Conservation (phyloP, 441 rosid genomes). For the Theobroma grandiflorum region DNA sequence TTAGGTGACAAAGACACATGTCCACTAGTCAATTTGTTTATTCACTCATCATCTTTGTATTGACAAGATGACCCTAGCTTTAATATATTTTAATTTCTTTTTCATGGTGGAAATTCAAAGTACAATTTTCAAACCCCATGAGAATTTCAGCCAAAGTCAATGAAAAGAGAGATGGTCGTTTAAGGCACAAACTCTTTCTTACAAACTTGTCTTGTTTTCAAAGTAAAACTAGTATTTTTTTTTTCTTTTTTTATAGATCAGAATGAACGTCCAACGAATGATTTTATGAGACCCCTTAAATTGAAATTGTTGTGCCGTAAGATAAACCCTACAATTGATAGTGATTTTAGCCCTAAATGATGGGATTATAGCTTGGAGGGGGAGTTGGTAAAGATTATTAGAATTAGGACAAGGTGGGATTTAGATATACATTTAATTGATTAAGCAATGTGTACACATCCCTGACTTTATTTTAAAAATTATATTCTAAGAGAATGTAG, state of each 20-base stretch:
- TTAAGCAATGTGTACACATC: slow-evolving; percentile 4
- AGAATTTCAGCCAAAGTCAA: slow-evolving; percentile 40
- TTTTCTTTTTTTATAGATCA: too few relatives aligned
- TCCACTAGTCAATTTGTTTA: slow-evolving; percentile 49
- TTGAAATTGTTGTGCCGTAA: background rate
- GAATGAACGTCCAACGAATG: too few relatives aligned
- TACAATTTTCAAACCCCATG: slow-evolving; percentile 24
- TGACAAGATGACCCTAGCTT: slow-evolving; percentile 17
- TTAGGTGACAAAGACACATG: slow-evolving; percentile 45
- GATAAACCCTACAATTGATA: background rate
- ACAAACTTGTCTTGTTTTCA: background rate
- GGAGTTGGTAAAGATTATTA: slow-evolving; percentile 41
- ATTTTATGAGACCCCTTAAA: background rate
- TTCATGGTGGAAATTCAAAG: slow-evolving; percentile 33
- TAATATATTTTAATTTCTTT: background rate
- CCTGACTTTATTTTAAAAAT: slow-evolving; percentile 17
- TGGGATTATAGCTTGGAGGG: background rate
- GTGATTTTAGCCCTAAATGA: background rate
- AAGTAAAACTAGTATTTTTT: background rate
- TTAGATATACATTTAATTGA: background rate
- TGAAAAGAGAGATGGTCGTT: slow-evolving; percentile 32
- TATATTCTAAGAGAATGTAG: background rate
- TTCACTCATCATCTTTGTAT: slow-evolving; percentile 36
- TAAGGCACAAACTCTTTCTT: slow-evolving; percentile 13
- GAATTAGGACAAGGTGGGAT: slow-evolving; percentile 26